A percentile compares a stretch with the other conserved stretches of the same genome.
Evolutionary conservation across 345 rosid species (phyloP).

Genomic region (Adansonia digitata): DNA sequence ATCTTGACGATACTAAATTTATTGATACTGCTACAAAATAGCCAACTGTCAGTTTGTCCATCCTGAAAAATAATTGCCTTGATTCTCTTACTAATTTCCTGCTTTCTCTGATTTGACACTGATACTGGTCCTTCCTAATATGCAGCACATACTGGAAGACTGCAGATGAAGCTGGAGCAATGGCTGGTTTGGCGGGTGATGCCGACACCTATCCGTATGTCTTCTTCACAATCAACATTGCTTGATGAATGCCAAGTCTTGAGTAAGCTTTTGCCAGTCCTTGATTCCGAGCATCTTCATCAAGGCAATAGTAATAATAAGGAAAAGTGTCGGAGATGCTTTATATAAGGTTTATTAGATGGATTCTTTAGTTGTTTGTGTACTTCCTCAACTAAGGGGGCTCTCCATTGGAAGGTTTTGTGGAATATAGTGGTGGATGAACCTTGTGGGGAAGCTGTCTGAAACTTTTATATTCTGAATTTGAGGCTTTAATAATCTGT

Average conservation of each 20-base stretch:
- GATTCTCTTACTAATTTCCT: neutral
- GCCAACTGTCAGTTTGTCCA: neutral
- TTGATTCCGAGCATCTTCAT: slow-evolving; percentile 15
- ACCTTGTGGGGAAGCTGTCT: slow-evolving; percentile 15
- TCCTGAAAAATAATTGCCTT: neutral
- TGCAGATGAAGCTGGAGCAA: slow-evolving; percentile 78
- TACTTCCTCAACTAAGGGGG: slow-evolving; percentile 19
- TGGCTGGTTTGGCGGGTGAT: slow-evolving; percentile 82
- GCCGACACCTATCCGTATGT: slow-evolving; percentile 75
- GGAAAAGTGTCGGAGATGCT: slow-evolving; percentile 22
- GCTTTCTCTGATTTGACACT: neutral
- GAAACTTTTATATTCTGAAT: slow-evolving; percentile 10
- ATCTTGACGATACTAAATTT: neutral
- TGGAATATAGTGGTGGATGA: neutral
- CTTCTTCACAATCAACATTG: slow-evolving; percentile 89
- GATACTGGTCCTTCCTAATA: neutral
- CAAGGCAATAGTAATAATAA: slow-evolving; percentile 22
- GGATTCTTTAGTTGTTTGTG: slow-evolving; percentile 37
- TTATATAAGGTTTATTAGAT: slow-evolving; percentile 30
- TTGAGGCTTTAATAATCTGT: neutral
- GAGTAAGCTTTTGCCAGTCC: neutral
- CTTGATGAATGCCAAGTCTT: slow-evolving; percentile 26
- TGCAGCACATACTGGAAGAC: slow-evolving; percentile 90
- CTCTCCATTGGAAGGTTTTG: neutral
- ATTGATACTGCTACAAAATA: neutral